Evolutionary conservation across 2,329 filamentous ascomycete genomes (phyloP).

Genomic region (Talaromyces pinophilus): DNA sequence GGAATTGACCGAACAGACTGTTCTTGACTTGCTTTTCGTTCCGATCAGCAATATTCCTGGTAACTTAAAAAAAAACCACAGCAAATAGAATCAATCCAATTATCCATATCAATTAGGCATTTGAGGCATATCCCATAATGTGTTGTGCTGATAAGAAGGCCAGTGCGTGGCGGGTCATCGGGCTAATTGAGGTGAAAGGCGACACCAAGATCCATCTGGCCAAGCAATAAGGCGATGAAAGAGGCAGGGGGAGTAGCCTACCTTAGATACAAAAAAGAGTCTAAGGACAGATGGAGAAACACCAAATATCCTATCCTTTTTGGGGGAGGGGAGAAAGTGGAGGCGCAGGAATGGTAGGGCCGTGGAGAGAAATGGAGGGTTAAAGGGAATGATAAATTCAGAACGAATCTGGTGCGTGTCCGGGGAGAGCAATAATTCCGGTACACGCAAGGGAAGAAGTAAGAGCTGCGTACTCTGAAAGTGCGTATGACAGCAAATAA

Average conservation of each 20-base stretch:
- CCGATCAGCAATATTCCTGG: slow-evolving; percentile 8
- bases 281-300: slow-evolving; percentile 24
- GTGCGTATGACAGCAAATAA: slow-evolving; percentile 16
- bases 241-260: slow-evolving; percentile 26
- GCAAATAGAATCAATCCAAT: slow-evolving; percentile 13
- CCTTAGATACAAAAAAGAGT: slow-evolving; percentile 28
- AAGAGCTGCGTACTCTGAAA: not conserved
- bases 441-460: slow-evolving; percentile 19
- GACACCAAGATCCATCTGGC: slow-evolving; percentile 18
- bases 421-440: not conserved
- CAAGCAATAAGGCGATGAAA: slow-evolving; percentile 25
- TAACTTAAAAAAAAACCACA: not conserved
- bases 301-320: slow-evolving; percentile 25
- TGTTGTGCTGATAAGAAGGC: slow-evolving; percentile 29
- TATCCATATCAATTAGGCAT: not conserved
- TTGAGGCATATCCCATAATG: slow-evolving; percentile 5
- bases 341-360: slow-evolving; percentile 33
- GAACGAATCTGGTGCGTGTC: slow-evolving; percentile 3
- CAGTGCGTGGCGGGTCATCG: slow-evolving; percentile 32
- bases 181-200: slow-evolving; percentile 17
- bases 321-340: slow-evolving; percentile 30
- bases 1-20: not conserved
- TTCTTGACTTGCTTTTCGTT: slow-evolving; percentile 1
- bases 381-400: slow-evolving; percentile 11
- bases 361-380: slow-evolving; percentile 28